Evolutionary conservation across 1,284 basidiomycete species (phyloP).

Genomic region (Marasmius oreades): DNA sequence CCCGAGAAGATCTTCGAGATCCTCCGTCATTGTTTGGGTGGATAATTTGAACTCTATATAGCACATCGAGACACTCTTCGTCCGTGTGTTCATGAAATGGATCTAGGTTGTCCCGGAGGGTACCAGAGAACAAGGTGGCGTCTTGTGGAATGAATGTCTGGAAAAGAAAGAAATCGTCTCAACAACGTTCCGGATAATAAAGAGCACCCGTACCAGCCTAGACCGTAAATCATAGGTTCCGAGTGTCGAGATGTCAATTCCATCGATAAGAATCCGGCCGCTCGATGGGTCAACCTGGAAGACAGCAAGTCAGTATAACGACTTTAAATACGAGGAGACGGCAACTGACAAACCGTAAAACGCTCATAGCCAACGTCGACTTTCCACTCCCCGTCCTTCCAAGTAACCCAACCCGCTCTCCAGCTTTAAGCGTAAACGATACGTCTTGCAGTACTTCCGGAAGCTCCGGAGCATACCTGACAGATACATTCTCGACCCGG

Average conservation of each 20-base stretch:
- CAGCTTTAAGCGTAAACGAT: constrained; percentile 60
- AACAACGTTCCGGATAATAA: neutral
- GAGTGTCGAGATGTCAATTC: constrained; percentile 86
- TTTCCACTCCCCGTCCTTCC: constrained; percentile 80
- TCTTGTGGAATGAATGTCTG: constrained; percentile 76
- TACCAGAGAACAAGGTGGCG: constrained; percentile 18
- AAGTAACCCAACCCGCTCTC: constrained; percentile 69
- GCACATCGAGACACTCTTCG: constrained; percentile 66
- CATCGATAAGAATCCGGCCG: constrained; percentile 83
- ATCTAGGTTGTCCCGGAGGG: constrained; percentile 21
- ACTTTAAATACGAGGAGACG: too few relatives aligned
- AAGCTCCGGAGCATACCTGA: constrained; percentile 84
- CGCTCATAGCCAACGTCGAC: constrained; percentile 80
- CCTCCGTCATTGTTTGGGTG: constrained; percentile 35
- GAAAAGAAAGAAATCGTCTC: too few relatives aligned
- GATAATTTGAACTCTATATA: constrained; percentile 64
- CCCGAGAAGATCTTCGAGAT: constrained; percentile 45
- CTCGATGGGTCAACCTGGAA: constrained; percentile 68
- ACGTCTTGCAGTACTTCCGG: constrained; percentile 79
- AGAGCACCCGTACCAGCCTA: constrained; percentile 49
- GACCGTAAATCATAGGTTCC: constrained; percentile 83
- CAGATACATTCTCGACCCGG: constrained; percentile 65
- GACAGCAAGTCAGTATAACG: too few relatives aligned
- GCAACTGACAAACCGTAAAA: constrained; percentile 75
- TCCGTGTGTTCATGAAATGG: constrained; percentile 67